Evolutionary conservation across 495 filamentous ascomycete species (phyloP).

Genomic region (Chaetomium tenue): DNA sequence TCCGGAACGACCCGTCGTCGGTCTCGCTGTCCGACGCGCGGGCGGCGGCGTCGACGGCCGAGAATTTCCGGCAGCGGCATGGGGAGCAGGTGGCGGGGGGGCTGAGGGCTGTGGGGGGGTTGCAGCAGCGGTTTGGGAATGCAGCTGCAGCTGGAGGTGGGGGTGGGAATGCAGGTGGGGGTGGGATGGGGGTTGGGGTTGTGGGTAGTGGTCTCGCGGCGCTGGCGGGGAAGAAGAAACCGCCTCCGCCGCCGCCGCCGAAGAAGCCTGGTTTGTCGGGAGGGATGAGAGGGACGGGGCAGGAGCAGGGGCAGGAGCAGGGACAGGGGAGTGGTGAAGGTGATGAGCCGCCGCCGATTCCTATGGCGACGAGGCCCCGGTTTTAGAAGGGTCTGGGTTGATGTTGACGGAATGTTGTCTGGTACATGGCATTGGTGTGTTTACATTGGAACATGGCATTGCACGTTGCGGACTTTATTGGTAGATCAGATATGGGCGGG

Average conservation of each 20-base stretch:
- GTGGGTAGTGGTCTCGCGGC: slow-evolving; percentile 21
- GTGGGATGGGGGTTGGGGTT: background rate
- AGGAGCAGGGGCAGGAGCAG: slow-evolving; percentile 19
- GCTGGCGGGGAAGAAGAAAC: slow-evolving; percentile 53
- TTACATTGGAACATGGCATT: background rate
- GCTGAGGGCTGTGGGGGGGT: slow-evolving; percentile 54
- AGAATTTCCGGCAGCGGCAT: slow-evolving; percentile 45
- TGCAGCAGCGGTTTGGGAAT: slow-evolving; percentile 46
- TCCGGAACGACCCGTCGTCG: slow-evolving; percentile 57
- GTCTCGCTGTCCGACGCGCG: slow-evolving; percentile 57
- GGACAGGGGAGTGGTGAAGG: slow-evolving; percentile 16
- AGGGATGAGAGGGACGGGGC: slow-evolving; percentile 20
- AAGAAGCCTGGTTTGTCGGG: slow-evolving; percentile 26
- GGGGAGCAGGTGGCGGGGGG: slow-evolving; percentile 69
- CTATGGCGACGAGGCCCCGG: slow-evolving; percentile 42
- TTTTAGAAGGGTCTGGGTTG: slow-evolving; percentile 28
- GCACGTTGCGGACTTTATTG: background rate
- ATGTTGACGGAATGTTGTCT: background rate
- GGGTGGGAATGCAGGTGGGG: background rate
- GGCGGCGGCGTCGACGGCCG: slow-evolving; percentile 57
- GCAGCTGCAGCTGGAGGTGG: slow-evolving; percentile 28
- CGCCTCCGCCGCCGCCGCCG: slow-evolving; percentile 68
- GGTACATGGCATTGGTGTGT: too few relatives aligned
- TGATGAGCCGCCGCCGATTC: slow-evolving; percentile 52
- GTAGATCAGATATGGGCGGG: background rate